Evolutionary conservation across 1,284 basidiomycete species (phyloP).

Genomic region (Rhodotorula sp.): DNA sequence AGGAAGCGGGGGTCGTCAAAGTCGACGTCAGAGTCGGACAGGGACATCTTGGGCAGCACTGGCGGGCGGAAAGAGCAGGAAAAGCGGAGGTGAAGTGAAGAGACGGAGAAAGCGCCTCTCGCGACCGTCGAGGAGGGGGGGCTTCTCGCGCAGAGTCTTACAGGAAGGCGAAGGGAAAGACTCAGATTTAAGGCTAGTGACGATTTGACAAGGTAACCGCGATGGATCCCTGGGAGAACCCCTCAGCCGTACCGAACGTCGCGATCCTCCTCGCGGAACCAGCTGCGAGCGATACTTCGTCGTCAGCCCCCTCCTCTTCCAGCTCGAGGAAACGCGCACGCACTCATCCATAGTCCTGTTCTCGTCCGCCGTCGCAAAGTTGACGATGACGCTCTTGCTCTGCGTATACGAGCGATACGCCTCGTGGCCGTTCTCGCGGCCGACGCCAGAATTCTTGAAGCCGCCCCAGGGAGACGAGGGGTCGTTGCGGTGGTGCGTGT

Average conservation of each 20-base stretch:
- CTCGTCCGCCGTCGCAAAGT: slow-evolving; percentile 62
- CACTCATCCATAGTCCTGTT: slow-evolving; percentile 65
- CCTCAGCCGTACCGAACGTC: slow-evolving; percentile 14
- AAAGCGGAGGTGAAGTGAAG: not conserved
- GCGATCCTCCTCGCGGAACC: slow-evolving; percentile 13
- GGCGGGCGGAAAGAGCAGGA: too few relatives aligned
- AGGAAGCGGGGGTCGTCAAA: slow-evolving; percentile 41
- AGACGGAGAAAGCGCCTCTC: too few relatives aligned
- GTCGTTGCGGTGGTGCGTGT: slow-evolving; percentile 73
- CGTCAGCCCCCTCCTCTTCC: too few relatives aligned
- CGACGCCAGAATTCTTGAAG: slow-evolving; percentile 10
- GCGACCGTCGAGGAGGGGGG: too few relatives aligned
- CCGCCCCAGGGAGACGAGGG: slow-evolving; percentile 69
- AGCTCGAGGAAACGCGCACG: slow-evolving; percentile 52
- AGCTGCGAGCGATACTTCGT: not conserved
- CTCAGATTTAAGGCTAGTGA: too few relatives aligned
- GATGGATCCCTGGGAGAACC: too few relatives aligned
- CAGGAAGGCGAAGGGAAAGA: too few relatives aligned
- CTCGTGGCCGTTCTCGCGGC: slow-evolving; percentile 72
- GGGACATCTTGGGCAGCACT: not conserved
- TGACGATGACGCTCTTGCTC: slow-evolving; percentile 72
- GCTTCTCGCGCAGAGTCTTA: too few relatives aligned
- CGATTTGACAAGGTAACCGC: too few relatives aligned
- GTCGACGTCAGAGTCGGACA: slow-evolving; percentile 32
- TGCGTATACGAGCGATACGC: slow-evolving; percentile 69